These are phyloP conservation scores for Kwoniella europaea DNA, from an alignment of 768 basidiomycete genomes.

Conservation along the genomic window DNA sequence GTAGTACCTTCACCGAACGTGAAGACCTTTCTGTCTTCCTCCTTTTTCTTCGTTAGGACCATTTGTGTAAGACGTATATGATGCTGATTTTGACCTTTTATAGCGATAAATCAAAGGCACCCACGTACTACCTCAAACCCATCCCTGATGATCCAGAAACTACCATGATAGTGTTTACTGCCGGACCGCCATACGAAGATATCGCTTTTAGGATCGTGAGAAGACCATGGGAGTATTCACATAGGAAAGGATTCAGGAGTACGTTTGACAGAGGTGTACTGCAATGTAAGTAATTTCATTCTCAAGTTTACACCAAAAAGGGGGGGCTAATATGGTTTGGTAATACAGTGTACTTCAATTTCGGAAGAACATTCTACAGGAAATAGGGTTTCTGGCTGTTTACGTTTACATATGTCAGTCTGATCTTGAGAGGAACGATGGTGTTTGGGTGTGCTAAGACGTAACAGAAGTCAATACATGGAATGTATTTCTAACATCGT, in stretches of 20 bases:
- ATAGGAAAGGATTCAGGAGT: constrained; percentile 88
- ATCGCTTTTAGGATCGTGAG: constrained; percentile 98
- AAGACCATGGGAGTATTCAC: constrained; percentile 97
- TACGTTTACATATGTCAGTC: not conserved
- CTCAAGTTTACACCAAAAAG: no score
- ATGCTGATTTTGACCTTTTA: constrained; percentile 70
- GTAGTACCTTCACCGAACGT: no score
- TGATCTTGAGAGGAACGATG: not conserved
- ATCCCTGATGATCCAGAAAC: constrained; percentile 96
- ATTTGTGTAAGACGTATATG: no score
- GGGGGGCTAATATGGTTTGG: not conserved
- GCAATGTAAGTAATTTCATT: constrained; percentile 61
- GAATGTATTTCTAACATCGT: not conserved
- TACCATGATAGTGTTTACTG: constrained; percentile 86
- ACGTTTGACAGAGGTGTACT: constrained; percentile 96
- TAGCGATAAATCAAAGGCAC: constrained; percentile 96
- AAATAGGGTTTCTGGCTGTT: constrained; percentile 24
- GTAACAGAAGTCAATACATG: no score
- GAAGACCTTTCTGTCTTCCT: no score
- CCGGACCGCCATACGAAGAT: constrained; percentile 97
- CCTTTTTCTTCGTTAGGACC: no score
- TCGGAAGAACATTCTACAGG: constrained; percentile 46
- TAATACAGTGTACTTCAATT: constrained; percentile 52
- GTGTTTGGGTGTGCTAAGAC: no score
- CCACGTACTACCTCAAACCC: constrained; percentile 93